Percentiles rank a stretch among this genome's conserved stretches.
Evolutionary conservation across 2,329 filamentous ascomycete species (phyloP).

Genomic region (Amauroascus verrucosus): DNA sequence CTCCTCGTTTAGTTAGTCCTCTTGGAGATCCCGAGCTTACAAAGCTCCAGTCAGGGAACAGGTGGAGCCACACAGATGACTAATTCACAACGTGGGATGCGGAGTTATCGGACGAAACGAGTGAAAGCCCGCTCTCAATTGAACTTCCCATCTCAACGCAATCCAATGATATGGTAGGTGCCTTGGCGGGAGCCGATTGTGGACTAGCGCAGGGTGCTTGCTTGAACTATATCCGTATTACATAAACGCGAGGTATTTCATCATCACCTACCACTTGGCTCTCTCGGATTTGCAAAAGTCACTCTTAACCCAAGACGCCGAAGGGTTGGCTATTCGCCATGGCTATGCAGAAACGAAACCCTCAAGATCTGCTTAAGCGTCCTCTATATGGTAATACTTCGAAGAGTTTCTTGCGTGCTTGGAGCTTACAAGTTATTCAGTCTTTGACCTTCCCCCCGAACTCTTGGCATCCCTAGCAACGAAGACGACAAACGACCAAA

Average conservation of each 20-base stretch:
- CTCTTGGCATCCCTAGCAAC: slow-evolving; percentile 58
- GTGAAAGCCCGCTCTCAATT: no score
- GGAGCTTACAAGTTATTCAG: slow-evolving; percentile 34
- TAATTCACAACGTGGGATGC: neutral
- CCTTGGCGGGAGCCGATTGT: neutral
- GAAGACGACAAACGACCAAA: slow-evolving; percentile 36
- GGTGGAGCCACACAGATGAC: neutral
- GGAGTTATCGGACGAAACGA: neutral
- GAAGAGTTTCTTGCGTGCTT: neutral
- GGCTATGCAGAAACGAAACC: slow-evolving; percentile 18
- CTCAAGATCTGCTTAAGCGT: slow-evolving; percentile 37
- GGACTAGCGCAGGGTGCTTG: neutral
- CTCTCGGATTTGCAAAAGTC: no score
- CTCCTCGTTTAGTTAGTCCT: neutral
- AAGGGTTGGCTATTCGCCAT: slow-evolving; percentile 8
- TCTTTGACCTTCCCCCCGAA: slow-evolving; percentile 71
- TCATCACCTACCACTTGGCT: neutral
- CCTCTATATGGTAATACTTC: slow-evolving; percentile 40
- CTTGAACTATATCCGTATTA: neutral
- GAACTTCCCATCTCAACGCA: no score
- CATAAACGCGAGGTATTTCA: neutral
- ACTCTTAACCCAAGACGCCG: no score
- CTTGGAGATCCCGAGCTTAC: neutral
- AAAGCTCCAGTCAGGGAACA: neutral
- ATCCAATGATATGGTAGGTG: no score